These are phyloP conservation scores for Ogataea henricii DNA, from an alignment of 805 yeast species.

Conservation along the genomic window DNA sequence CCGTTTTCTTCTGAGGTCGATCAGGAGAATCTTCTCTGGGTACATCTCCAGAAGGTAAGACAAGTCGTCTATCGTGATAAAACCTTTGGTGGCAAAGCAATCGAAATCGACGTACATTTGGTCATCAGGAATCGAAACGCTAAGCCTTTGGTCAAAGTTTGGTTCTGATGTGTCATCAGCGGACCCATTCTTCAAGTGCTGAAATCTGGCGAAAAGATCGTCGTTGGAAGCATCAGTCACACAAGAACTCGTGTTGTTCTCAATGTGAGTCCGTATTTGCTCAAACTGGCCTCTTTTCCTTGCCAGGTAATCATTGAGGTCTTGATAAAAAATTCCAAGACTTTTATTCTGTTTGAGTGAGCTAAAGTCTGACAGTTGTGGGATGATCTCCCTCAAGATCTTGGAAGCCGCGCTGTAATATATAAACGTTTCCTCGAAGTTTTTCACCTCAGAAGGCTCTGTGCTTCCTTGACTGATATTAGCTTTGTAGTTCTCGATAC, in stretches of 20 bases:
- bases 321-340: constrained; percentile 22
- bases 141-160: not conserved
- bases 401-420: constrained; percentile 31
- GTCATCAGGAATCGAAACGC: not conserved
- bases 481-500: constrained; percentile 27
- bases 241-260: not conserved
- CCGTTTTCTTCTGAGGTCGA: constrained; percentile 68
- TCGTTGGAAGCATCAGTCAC: not conserved
- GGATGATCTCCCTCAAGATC: constrained; percentile 29
- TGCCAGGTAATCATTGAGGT: constrained; percentile 20
- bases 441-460: constrained; percentile 5
- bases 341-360: constrained; percentile 12
- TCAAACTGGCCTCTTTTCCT: constrained; percentile 22
- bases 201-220: constrained; percentile 22
- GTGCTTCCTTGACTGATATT: constrained; percentile 8
- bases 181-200: constrained; percentile 19
- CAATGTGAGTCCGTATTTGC: constrained; percentile 13
- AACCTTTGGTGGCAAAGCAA: constrained; percentile 8
- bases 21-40: constrained; percentile 48
- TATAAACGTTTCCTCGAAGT: constrained; percentile 28
- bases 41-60: constrained; percentile 31
- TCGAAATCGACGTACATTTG: constrained; percentile 10
- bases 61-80: constrained; percentile 27
- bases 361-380: constrained; percentile 21
- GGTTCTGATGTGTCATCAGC: not conserved